Percentiles rank a stretch among this genome's conserved stretches.
phyloP scores from a whole-genome alignment of 2,329 filamentous ascomycete genomes.

The Neocucurbitaria cava region DNA sequence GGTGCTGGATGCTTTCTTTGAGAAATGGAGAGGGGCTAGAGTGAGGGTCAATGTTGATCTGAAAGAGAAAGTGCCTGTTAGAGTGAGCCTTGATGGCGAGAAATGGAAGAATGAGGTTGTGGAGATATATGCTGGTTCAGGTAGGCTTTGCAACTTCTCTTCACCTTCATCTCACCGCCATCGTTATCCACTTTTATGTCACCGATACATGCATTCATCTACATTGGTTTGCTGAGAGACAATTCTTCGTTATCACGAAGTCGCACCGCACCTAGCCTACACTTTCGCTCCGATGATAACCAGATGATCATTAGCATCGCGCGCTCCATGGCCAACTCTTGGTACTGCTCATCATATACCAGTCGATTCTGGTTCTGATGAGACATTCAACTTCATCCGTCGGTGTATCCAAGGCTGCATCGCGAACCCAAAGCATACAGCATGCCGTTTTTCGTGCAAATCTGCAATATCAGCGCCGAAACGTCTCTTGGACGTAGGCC shows the following conservation, averaged over 20 bases:
- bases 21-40: slow-evolving; percentile 31
- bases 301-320: slow-evolving; percentile 29
- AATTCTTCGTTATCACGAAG: no score
- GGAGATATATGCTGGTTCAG: slow-evolving; percentile 38
- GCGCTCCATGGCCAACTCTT: slow-evolving; percentile 40
- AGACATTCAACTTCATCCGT: slow-evolving; percentile 42
- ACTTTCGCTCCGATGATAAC: neutral
- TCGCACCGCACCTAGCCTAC: neutral
- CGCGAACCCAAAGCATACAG: slow-evolving; percentile 38
- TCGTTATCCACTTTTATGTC: neutral
- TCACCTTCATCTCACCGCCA: neutral
- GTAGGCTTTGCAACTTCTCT: slow-evolving; percentile 23
- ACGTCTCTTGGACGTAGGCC: slow-evolving; percentile 41
- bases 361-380: slow-evolving; percentile 40
- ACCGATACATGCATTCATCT: no score
- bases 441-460: slow-evolving; percentile 28
- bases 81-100: slow-evolving; percentile 30
- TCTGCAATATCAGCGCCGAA: slow-evolving; percentile 31
- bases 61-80: slow-evolving; percentile 36
- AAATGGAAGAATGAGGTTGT: slow-evolving; percentile 30
- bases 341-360: slow-evolving; percentile 39
- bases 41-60: slow-evolving; percentile 32
- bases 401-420: slow-evolving; percentile 43
- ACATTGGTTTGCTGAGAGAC: neutral
- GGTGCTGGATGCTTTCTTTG: slow-evolving; percentile 38